phyloP scores from a whole-genome alignment of 208 protist genomes.

The Balamuthia mandrillaris region DNA sequence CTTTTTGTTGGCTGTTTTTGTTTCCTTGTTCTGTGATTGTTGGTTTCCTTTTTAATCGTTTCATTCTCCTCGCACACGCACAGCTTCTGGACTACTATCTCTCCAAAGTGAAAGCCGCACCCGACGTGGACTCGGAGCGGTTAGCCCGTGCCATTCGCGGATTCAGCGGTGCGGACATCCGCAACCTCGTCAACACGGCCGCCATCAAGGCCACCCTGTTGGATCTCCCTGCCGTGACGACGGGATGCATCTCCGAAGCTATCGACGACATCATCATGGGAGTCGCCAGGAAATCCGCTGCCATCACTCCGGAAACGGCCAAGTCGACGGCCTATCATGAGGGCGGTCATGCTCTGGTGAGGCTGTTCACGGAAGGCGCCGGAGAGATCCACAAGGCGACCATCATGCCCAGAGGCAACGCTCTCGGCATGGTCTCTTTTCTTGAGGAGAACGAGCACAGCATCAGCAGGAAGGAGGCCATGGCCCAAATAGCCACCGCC shows the following conservation, averaged over 20 bases:
- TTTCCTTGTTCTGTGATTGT: too few species aligned
- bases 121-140: slow-evolving; percentile 49
- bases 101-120: too few species aligned
- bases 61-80: too few species aligned
- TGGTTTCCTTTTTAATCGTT: too few species aligned
- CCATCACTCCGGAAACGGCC: slow-evolving; percentile 40
- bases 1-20: not conserved
- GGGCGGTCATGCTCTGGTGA: slow-evolving; percentile 88
- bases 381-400: slow-evolving; percentile 91
- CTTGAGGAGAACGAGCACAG: slow-evolving; percentile 24
- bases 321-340: slow-evolving; percentile 89
- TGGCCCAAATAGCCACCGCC: slow-evolving; percentile 85
- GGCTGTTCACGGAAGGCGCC: slow-evolving; percentile 81
- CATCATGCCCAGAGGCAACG: slow-evolving; percentile 77
- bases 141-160: slow-evolving; percentile 68
- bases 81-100: too few species aligned
- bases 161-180: slow-evolving; percentile 71
- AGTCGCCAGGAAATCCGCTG: slow-evolving; percentile 42
- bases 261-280: slow-evolving; percentile 67
- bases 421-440: slow-evolving; percentile 54
- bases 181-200: slow-evolving; percentile 73
- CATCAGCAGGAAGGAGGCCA: slow-evolving; percentile 74
- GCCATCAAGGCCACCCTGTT: slow-evolving; percentile 62
- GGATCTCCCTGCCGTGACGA: slow-evolving; percentile 44
- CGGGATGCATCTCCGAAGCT: slow-evolving; percentile 65